Conservation (phyloP, 2,329 filamentous ascomycete genomes). For the Curvularia spicifera region DNA sequence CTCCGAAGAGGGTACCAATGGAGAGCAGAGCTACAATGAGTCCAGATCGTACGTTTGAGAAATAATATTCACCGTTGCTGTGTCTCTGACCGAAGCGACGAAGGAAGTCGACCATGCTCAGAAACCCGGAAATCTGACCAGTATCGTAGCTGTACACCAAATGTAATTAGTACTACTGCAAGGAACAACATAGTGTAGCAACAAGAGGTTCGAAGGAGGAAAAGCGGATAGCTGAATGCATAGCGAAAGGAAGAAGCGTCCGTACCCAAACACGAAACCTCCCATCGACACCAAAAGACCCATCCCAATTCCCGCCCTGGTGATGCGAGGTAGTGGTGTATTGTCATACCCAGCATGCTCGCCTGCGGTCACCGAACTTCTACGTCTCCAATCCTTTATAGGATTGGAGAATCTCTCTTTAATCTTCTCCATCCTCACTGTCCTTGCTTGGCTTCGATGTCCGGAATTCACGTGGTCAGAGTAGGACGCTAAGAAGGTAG, state of each 20-base stretch:
- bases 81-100: conserved; percentile 28
- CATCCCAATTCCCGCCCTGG: conserved; percentile 32
- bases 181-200: not conserved
- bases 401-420: conserved; percentile 27
- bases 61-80: conserved; percentile 28
- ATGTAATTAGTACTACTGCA: not conserved
- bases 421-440: conserved; percentile 5
- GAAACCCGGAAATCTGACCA: conserved; percentile 42
- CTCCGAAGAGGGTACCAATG: conserved; percentile 75
- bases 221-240: not conserved
- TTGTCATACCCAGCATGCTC: conserved; percentile 35
- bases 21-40: conserved; percentile 58
- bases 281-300: conserved; percentile 43
- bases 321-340: conserved; percentile 31
- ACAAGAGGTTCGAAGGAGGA: not conserved
- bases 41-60: conserved; percentile 39
- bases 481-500: not conserved
- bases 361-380: conserved; percentile 23
- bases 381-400: conserved; percentile 23
- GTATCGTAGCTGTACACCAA: conserved; percentile 26
- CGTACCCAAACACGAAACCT: conserved; percentile 14
- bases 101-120: conserved; percentile 41
- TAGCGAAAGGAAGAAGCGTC: no score
- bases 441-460: not conserved
- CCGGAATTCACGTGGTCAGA: not conserved